Evolutionary conservation across 257 asterid genomes (phyloP).

Genomic region (Salvia rosmarinus): DNA sequence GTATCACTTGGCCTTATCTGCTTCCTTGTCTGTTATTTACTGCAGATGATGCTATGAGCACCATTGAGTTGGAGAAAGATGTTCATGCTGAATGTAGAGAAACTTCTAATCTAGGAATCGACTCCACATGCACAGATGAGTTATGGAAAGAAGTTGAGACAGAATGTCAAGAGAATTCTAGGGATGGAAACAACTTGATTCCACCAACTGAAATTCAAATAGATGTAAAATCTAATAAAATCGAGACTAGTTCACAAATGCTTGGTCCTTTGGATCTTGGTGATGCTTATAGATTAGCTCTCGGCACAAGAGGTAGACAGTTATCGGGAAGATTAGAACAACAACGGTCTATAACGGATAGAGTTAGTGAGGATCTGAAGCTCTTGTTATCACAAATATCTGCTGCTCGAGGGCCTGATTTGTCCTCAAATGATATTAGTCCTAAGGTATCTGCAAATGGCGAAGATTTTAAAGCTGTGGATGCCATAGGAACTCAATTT

Average conservation of each 20-base stretch:
- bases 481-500: constrained; percentile 56
- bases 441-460: constrained; percentile 61
- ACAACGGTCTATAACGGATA: constrained; percentile 74
- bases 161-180: constrained; percentile 34
- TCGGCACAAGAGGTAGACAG: constrained; percentile 67
- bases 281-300: constrained; percentile 80
- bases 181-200: constrained; percentile 32
- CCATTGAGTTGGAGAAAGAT: constrained; percentile 35
- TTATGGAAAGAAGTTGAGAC: constrained; percentile 27
- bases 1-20: neutral
- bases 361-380: constrained; percentile 77
- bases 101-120: constrained; percentile 39
- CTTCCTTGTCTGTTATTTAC: constrained; percentile 27
- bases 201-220: constrained; percentile 38
- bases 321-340: constrained; percentile 78
- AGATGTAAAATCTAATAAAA: constrained; percentile 45
- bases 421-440: constrained; percentile 50
- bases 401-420: constrained; percentile 56
- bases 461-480: constrained; percentile 58
- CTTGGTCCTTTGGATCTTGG: constrained; percentile 64
- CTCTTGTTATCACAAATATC: constrained; percentile 74
- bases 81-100: constrained; percentile 37
- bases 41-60: constrained; percentile 41
- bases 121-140: constrained; percentile 30
- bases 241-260: constrained; percentile 42